These are phyloP conservation scores for Lachnellula subtilissima DNA, from an alignment of 2,329 filamentous ascomycete species.

Conservation along the genomic window DNA sequence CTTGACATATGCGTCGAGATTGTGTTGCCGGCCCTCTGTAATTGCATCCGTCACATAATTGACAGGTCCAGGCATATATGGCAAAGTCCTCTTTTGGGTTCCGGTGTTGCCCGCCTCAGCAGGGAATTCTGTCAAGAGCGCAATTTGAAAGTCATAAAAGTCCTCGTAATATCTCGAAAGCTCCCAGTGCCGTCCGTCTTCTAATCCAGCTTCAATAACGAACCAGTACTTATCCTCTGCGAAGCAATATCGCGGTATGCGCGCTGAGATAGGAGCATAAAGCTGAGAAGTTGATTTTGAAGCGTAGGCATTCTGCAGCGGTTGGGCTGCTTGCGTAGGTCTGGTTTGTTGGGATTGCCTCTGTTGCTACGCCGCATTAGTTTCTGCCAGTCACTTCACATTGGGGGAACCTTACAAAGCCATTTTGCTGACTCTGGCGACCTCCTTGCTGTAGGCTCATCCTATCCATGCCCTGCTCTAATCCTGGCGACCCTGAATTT, in stretches of 20 bases:
- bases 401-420: slow-evolving; percentile 39
- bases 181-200: slow-evolving; percentile 90
- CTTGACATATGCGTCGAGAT: slow-evolving; percentile 92
- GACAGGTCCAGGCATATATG: slow-evolving; percentile 97
- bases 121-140: slow-evolving; percentile 85
- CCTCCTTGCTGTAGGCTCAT: slow-evolving; percentile 66
- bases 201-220: slow-evolving; percentile 84
- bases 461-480: slow-evolving; percentile 69
- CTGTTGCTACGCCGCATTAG: slow-evolving; percentile 13
- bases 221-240: slow-evolving; percentile 99
- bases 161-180: slow-evolving; percentile 94
- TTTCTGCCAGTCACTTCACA: slow-evolving; percentile 3
- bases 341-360: slow-evolving; percentile 26
- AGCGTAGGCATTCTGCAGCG: slow-evolving; percentile 31
- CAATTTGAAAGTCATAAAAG: slow-evolving; percentile 98
- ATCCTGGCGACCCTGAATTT: slow-evolving; percentile 45
- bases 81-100: slow-evolving; percentile 72
- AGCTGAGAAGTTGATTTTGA: slow-evolving; percentile 50
- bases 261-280: slow-evolving; percentile 73
- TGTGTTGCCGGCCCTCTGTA: slow-evolving; percentile 86
- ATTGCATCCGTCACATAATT: slow-evolving; percentile 98
- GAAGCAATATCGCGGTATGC: slow-evolving; percentile 89
- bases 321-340: slow-evolving; percentile 20
- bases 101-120: slow-evolving; percentile 86
- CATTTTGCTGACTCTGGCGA: slow-evolving; percentile 44